phyloP scores from a whole-genome alignment of 2,329 filamentous ascomycete species.

The Rasamsonia emersonii region DNA sequence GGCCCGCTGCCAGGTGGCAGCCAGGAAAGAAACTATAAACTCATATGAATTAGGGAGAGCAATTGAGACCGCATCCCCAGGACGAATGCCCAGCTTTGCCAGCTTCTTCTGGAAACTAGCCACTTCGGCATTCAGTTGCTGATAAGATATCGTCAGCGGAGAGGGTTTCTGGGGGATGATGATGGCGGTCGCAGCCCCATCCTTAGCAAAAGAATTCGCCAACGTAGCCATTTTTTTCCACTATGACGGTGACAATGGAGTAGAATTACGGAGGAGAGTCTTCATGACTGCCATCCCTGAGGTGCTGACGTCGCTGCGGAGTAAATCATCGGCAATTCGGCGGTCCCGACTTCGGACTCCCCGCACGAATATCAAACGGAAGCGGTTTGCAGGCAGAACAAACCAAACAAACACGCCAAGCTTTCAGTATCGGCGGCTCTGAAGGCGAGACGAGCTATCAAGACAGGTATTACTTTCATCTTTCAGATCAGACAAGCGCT shows the following conservation, averaged over 20 bases:
- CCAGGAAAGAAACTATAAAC: constrained; percentile 80
- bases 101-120: constrained; percentile 67
- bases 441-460: too few relatives aligned
- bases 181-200: constrained; percentile 51
- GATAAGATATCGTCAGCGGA: constrained; percentile 61
- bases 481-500: too few relatives aligned
- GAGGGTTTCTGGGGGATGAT: constrained; percentile 61
- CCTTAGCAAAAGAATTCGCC: constrained; percentile 47
- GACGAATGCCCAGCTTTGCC: constrained; percentile 62
- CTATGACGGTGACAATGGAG: constrained; percentile 11
- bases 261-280: background rate
- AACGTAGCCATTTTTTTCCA: constrained; percentile 50
- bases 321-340: too few relatives aligned
- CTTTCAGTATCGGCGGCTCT: background rate
- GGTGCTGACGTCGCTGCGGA: too few relatives aligned
- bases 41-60: constrained; percentile 78
- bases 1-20: constrained; percentile 73
- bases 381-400: background rate
- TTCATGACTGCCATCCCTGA: too few relatives aligned
- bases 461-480: too few relatives aligned
- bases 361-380: too few relatives aligned
- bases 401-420: constrained; percentile 11
- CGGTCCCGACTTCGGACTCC: too few relatives aligned
- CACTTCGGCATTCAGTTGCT: constrained; percentile 57
- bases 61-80: constrained; percentile 67